Evolutionary conservation across 2,329 filamentous ascomycete genomes (phyloP), one percentile per base, ranked within the genome.

Genomic region (Colletotrichum sp.): DNA sequence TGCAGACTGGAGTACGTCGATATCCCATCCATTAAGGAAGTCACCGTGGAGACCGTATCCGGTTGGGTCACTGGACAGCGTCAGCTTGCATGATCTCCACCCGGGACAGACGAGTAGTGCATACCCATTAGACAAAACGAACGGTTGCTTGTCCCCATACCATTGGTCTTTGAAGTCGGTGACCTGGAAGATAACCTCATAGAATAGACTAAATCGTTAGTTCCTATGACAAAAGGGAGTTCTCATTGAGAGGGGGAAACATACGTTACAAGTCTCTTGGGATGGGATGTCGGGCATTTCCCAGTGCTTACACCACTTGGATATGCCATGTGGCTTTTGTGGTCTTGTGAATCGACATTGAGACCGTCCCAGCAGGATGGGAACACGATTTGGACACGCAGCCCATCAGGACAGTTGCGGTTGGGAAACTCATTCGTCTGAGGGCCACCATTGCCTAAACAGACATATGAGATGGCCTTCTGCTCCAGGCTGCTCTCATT

Each of bases 1-100:
- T 78, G 94, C 93, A 75, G 89, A 86, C 83, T 94, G 92, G 65
- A 95, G 91, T 62, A 89, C 88, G 29, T 86, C 82, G 76, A 90
- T 87, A 79, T 95, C 91, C 94, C 94, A 96, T 19, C 91, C 94
- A 77, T 94, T 91, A 78, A 94, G 84, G 85, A 96, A 95, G 83
- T 96, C 94, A 62, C 89, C 93, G 84, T 95, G 94, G 76, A 90
- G 89, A 79, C 91, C 91, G 85, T 91, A 95, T 71, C 94, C 94
- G 13, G 94, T 95, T n/a, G 88, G 72, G 29, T 77, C 75, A 15
- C 75, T 76, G 22, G n/a, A 8, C 15, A 27, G 19, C 86, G 73
- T 95, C 93, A 64, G 69, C 29, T 16, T 25, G 34, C 11, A 15
- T 32, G 7, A 6, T 39, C 7, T 36, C 25, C 22, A 52, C 44